Evolutionary conservation across 2,329 filamentous ascomycete genomes (phyloP), one percentile per base, ranked within the genome.

Genomic region (Talaromyces sp.): DNA sequence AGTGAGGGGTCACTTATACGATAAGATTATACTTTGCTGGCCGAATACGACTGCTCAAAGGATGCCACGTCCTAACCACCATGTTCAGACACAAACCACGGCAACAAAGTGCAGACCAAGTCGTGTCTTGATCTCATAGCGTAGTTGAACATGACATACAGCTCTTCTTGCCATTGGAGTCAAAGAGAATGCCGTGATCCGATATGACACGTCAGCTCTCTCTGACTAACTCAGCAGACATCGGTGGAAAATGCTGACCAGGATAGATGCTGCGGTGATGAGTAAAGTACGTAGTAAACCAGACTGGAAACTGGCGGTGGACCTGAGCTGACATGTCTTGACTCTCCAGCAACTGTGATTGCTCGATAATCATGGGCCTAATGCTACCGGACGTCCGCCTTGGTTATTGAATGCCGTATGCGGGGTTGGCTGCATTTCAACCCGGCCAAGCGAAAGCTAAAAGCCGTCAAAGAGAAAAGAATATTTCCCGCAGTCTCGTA

Each of bases 181-280:
- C 47, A 50, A 31, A 27, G 25, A 31, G 15, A 31, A 31, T 8
- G 15, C 13, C 47, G 25, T 25, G n/a, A 25, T 56, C 31, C 33
- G 52, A 39, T 25, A 37, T 37, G 52, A 56, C 52, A 56, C 52
- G 52, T 56, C 52, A 56, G 52, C 52, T 56, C 19, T n/a, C 52
- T 9, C 33, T 25, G 6, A 5, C 50, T 35, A 22, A 54, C 27
- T 35, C 17, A 35, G n/a, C 3, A 56, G 25, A 8, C 31, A 56
- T 37, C 33, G 22, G 13, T 17, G 19, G 9, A 25, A 25, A 27
- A 31, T 31, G 27, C 27, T 31, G 27, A 31, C 27, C 45, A 49
- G 45, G 22, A 31, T 7, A 31, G 27, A 31, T 31, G 27, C 27
- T 31, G 47, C 47, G 27, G 15, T 19, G 50, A 56, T 39, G 33